phyloP scores from a whole-genome alignment of 2,329 filamentous ascomycete species.

The Sporothrix mexicana region DNA sequence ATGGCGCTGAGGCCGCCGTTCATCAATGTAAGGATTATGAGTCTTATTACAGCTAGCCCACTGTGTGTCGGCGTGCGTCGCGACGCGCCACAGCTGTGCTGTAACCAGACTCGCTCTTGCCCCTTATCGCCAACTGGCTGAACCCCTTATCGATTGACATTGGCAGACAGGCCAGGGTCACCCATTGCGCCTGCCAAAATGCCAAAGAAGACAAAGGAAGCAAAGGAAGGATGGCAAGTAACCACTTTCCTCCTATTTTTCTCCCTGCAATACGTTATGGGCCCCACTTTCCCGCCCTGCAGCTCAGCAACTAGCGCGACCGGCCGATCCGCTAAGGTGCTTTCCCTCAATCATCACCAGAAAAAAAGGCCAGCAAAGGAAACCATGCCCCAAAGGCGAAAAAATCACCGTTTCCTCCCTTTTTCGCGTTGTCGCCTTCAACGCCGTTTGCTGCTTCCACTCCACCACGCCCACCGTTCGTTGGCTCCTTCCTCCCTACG shows the following conservation, averaged over 20 bases:
- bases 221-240: not conserved
- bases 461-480: not conserved
- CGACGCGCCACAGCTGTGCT: conserved; percentile 17
- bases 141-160: conserved; percentile 20
- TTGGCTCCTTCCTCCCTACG: conserved; percentile 2
- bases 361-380: not conserved
- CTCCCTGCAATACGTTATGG: conserved; percentile 8
- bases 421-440: not conserved
- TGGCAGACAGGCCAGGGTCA: not conserved
- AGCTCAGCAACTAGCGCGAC: conserved; percentile 34
- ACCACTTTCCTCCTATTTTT: conserved; percentile 20
- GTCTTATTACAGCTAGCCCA: too few relatives aligned
- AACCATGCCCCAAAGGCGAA: conserved; percentile 10
- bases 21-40: too few relatives aligned
- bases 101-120: not conserved
- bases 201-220: conserved; percentile 2
- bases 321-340: conserved; percentile 34
- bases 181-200: not conserved
- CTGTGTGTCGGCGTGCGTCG: not conserved
- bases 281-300: conserved; percentile 31
- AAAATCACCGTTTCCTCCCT: conserved; percentile 23
- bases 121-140: not conserved
- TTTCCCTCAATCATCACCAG: conserved; percentile 32
- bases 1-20: not conserved
- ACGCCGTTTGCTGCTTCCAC: conserved; percentile 20